Percentiles rank a stretch among this genome's conserved stretches.
phyloP scores from a whole-genome alignment of 345 rosid species.

The Erucastrum elatum region DNA sequence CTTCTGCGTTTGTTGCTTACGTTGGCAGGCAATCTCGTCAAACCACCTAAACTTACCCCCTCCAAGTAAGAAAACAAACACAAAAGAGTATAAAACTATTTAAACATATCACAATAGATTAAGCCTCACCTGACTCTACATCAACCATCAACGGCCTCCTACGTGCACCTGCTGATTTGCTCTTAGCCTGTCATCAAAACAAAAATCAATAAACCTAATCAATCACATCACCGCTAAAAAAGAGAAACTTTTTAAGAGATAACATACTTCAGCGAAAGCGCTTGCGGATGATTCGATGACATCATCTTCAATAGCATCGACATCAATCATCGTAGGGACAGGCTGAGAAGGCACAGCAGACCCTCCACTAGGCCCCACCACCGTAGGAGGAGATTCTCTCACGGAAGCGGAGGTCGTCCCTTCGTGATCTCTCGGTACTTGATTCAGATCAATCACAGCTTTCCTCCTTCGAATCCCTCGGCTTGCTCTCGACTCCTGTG shows the following conservation, averaged over 20 bases:
- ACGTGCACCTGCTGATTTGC: conserved; percentile 56
- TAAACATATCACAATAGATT: not conserved
- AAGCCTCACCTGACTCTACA: conserved; percentile 69
- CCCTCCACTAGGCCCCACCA: not conserved
- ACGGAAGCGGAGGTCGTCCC: conserved; percentile 31
- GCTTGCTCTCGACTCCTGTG: conserved; percentile 9
- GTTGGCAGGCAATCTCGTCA: conserved; percentile 23
- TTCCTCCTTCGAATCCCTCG: conserved; percentile 35
- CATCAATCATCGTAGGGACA: conserved; percentile 53
- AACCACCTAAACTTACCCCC: conserved; percentile 23
- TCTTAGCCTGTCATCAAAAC: conserved; percentile 65
- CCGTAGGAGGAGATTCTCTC: conserved; percentile 2
- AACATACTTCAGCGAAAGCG: conserved; percentile 78
- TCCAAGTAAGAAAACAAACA: not conserved
- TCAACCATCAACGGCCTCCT: conserved; percentile 55
- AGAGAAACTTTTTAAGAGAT: not conserved
- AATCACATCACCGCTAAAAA: not conserved
- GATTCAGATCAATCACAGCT: conserved; percentile 38
- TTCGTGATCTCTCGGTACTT: conserved; percentile 36
- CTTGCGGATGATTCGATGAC: conserved; percentile 74
- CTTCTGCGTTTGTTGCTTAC: conserved; percentile 34
- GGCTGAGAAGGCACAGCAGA: conserved; percentile 33
- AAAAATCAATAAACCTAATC: not conserved
- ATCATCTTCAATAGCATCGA: conserved; percentile 78
- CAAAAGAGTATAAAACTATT: not conserved